Conservation (phyloP, 2,329 filamentous ascomycete species). For the Trichoderma sp. region DNA sequence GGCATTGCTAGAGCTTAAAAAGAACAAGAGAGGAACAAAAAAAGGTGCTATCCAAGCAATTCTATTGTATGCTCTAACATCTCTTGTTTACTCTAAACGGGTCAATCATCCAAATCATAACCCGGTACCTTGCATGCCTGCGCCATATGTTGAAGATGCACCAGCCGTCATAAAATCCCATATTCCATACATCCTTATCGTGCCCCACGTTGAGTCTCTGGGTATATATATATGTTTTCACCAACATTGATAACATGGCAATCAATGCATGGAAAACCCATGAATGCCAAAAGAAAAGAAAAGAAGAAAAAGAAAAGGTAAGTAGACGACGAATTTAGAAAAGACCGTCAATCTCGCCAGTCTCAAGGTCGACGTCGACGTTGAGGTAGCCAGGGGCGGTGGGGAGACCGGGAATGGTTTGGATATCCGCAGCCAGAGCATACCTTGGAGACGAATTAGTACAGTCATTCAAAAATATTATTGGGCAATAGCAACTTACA, state of each 20-base stretch:
- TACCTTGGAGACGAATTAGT: slow-evolving; percentile 57
- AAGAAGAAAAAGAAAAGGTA: background rate
- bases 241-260: background rate
- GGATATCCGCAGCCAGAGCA: slow-evolving; percentile 92
- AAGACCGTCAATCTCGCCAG: slow-evolving; percentile 82
- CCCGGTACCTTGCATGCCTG: slow-evolving; percentile 13
- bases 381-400: slow-evolving; percentile 95
- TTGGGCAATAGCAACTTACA: slow-evolving; percentile 53
- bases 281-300: background rate
- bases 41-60: background rate
- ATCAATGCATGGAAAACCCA: background rate
- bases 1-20: background rate
- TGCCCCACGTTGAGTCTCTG: slow-evolving; percentile 21
- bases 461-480: background rate
- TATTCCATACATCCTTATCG: slow-evolving; percentile 12
- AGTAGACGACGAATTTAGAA: slow-evolving; percentile 60
- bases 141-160: slow-evolving; percentile 23
- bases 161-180: slow-evolving; percentile 11
- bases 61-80: slow-evolving; percentile 8
- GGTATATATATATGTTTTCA: slow-evolving; percentile 14
- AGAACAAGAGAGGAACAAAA: background rate
- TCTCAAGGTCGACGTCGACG: slow-evolving; percentile 79
- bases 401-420: slow-evolving; percentile 93
- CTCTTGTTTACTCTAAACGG: slow-evolving; percentile 12
- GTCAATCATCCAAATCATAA: background rate